These are phyloP conservation scores for Geranium incanum DNA, from an alignment of 441 rosid species.

Conservation along the genomic window DNA sequence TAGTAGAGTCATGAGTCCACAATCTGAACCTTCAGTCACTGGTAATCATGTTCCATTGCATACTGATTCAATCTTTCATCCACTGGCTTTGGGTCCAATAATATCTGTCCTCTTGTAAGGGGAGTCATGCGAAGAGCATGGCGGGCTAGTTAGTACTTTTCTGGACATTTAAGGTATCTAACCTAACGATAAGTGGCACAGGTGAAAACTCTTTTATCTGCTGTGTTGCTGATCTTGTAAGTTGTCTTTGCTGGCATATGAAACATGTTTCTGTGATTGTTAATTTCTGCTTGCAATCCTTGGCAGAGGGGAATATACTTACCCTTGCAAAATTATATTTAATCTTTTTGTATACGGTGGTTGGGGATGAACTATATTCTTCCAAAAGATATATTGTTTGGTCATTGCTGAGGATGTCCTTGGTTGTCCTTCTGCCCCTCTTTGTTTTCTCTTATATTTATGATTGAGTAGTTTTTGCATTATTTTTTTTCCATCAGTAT, in stretches of 20 bases:
- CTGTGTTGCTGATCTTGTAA: background rate
- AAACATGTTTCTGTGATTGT: background rate
- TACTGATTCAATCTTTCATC: background rate
- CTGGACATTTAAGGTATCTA: background rate
- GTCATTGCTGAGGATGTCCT: conserved; percentile 1
- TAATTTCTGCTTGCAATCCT: background rate
- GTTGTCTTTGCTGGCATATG: background rate
- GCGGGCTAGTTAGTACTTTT: background rate
- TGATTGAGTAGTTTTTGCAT: background rate
- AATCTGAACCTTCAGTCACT: background rate
- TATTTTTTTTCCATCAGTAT: background rate
- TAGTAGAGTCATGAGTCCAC: background rate
- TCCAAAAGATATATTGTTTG: background rate
- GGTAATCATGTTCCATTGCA: background rate
- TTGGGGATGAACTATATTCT: background rate
- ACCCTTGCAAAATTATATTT: background rate
- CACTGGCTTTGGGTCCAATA: background rate
- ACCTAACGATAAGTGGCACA: background rate
- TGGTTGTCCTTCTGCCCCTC: background rate
- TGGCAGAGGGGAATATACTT: background rate
- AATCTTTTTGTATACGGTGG: background rate
- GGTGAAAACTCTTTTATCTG: background rate
- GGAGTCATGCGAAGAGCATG: background rate
- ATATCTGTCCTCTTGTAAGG: background rate
- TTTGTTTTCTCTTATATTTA: background rate